phyloP scores from a whole-genome alignment of 108 stramenopile species.

The Nannochloropsis granulata region DNA sequence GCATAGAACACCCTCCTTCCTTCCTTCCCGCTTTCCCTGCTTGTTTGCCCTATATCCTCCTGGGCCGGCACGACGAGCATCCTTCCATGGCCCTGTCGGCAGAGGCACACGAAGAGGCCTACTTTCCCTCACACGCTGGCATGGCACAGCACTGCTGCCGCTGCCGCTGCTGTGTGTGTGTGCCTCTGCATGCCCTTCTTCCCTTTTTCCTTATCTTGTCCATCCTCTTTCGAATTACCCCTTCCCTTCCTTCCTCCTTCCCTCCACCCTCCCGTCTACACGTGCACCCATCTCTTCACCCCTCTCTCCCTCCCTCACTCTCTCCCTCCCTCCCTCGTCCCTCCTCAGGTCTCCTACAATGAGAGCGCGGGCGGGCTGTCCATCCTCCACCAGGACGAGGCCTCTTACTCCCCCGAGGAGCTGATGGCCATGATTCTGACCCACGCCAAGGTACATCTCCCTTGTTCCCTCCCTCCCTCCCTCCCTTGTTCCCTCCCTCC shows the following conservation, averaged over 20 bases:
- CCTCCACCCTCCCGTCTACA: background rate
- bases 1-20: background rate
- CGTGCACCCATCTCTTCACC: background rate
- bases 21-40: too few species aligned
- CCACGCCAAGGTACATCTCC: conserved; percentile 48
- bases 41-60: background rate
- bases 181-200: background rate
- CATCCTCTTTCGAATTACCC: background rate
- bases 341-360: conserved; percentile 53
- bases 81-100: background rate
- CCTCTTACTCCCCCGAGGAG: conserved; percentile 82
- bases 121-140: background rate
- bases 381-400: conserved; percentile 45
- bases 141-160: background rate
- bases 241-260: background rate
- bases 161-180: background rate
- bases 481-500: background rate
- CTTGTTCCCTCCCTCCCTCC: background rate
- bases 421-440: conserved; percentile 86
- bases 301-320: background rate
- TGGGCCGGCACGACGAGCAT: background rate
- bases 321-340: conserved; percentile 41
- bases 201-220: background rate
- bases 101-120: conserved; percentile 3
- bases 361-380: conserved; percentile 56